Base-by-base conservation (phyloP, 257 asterid species). In the Petunia secreta region DNA sequence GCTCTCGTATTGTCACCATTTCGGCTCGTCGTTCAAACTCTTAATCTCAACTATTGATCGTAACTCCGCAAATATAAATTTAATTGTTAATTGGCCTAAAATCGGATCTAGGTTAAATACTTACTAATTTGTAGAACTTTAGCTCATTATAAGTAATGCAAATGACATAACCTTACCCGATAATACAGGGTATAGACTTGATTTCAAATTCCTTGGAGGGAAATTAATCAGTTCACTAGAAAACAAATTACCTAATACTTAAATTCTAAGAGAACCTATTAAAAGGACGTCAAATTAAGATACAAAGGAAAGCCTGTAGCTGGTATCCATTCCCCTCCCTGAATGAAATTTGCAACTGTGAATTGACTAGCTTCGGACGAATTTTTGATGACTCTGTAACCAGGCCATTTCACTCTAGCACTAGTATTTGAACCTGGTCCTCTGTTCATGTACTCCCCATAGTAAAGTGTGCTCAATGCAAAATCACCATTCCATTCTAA, bases 291-390 rank as follows among this genome's bases (percentile, higher is more conserved):
- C 1, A 54, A 54, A 3, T 54, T 54, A 54, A 54, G 43, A 63
- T 63, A 63, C 10, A 63, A 63, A 34, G 69, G 69, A 63, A 63
- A 25, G 11, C 69, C 69, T 8, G 43, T 63, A 1, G 41, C 14
- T 38, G 69, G 69, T 38, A 63, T 6, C 69, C 69, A 63, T 63
- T 63, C 69, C 0, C 38, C 38, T 60, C 66, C 66, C 38, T 60
- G 66, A 15, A 60, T 60, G 66, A 60, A 60, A 63, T 63, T 63
- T 4, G 40, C 69, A 34, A 63, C 69, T 34, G 69, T 25, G n/a
- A 63, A 63, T 38, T 63, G 41, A 63, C 69, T 63, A 1, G 69
- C 41, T n/a, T 63, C 69, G 10, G 41, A 10, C 6, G 69, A 63
- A 38, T 40, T 63, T 4, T 63, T 63, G 13, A 63, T 63, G 40